These are phyloP conservation scores for Oryza longistaminata DNA, from an alignment of 176 grass and related monocot genomes.

Conservation along the genomic window DNA sequence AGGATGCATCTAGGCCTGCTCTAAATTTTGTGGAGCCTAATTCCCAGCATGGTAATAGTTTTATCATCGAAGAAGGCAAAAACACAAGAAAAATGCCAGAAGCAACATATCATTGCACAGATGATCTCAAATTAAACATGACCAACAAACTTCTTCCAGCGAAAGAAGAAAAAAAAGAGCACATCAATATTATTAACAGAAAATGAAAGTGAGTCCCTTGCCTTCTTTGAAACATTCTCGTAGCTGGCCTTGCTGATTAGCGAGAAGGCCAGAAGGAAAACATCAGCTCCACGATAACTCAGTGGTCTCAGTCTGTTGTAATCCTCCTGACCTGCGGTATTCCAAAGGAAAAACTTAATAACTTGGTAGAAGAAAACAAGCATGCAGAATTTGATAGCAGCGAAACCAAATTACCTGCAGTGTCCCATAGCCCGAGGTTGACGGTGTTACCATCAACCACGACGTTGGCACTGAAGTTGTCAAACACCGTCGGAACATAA, in stretches of 20 bases:
- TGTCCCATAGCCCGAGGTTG: constrained; percentile 76
- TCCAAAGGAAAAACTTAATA: not conserved
- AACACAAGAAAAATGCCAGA: constrained; percentile 14
- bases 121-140: constrained; percentile 11
- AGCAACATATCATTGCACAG: not conserved
- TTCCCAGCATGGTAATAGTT: not conserved
- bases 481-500: constrained; percentile 77
- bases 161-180: not conserved
- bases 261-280: constrained; percentile 82
- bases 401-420: constrained; percentile 46
- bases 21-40: not conserved
- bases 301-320: constrained; percentile 81
- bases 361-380: not conserved
- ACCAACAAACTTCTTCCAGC: not conserved
- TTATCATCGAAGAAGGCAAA: not conserved
- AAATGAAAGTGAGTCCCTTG: constrained; percentile 33
- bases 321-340: constrained; percentile 72
- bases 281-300: constrained; percentile 78
- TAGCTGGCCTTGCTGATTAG: constrained; percentile 84
- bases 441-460: constrained; percentile 79
- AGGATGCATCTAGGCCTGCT: not conserved
- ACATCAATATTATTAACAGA: constrained; percentile 25
- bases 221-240: constrained; percentile 85
- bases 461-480: constrained; percentile 80
- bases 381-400: not conserved